Evolutionary conservation across 2,329 filamentous ascomycete species (phyloP).

Genomic region (Whalleya microplaca): DNA sequence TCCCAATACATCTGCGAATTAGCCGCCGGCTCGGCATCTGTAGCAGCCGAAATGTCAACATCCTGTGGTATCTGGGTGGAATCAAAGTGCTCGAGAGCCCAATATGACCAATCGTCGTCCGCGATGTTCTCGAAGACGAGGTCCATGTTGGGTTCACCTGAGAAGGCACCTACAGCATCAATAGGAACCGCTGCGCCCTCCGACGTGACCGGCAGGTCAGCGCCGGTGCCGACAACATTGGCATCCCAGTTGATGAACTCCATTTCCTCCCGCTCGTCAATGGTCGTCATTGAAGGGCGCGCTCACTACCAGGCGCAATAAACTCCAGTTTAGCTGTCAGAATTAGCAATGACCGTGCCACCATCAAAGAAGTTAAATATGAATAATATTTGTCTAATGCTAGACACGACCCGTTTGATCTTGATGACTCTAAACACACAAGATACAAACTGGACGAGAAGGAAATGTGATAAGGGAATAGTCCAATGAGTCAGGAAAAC

Average conservation of each 20-base stretch:
- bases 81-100: conserved; percentile 61
- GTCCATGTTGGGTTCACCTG: conserved; percentile 47
- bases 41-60: conserved; percentile 34
- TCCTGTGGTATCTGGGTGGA: conserved; percentile 45
- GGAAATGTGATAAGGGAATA: too few species aligned
- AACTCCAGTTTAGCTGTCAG: conserved; percentile 5
- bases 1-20: conserved; percentile 46
- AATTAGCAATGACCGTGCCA: too few species aligned
- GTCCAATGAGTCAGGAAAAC: too few species aligned
- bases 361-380: conserved; percentile 1
- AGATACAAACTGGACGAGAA: too few species aligned
- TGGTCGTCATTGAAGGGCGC: conserved; percentile 40
- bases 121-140: conserved; percentile 59
- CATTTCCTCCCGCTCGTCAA: conserved; percentile 61
- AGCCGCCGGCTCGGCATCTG: conserved; percentile 34
- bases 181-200: conserved; percentile 39
- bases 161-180: conserved; percentile 26
- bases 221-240: conserved; percentile 40
- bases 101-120: conserved; percentile 64
- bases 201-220: conserved; percentile 39
- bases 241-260: conserved; percentile 65
- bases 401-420: conserved; percentile 1
- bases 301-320: conserved; percentile 11
- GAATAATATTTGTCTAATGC: conserved; percentile 16
- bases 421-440: too few species aligned